These are phyloP conservation scores for Blepharisma undulans DNA, from an alignment of 169 alveolate species.

Conservation along the genomic window DNA sequence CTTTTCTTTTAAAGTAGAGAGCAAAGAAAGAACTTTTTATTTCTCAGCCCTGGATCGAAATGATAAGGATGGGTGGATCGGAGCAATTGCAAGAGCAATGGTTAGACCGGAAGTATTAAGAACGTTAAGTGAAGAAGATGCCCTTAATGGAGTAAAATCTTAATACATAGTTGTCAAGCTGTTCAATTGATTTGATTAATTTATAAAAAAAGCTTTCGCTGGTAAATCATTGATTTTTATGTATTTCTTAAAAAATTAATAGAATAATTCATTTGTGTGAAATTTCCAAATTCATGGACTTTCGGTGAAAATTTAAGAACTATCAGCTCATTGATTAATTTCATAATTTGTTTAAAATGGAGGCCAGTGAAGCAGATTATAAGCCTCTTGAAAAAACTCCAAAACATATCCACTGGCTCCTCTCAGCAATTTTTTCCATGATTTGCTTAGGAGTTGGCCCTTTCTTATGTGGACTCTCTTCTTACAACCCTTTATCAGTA, in stretches of 20 bases:
- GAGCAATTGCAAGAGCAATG: constrained; percentile 83
- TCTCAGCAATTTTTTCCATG: neutral
- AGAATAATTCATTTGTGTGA: too few species aligned
- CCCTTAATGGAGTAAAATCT: neutral
- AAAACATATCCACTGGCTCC: constrained; percentile 15
- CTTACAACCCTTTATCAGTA: neutral
- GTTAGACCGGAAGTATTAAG: constrained; percentile 44
- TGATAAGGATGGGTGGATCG: constrained; percentile 85
- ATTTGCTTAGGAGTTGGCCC: constrained; percentile 27
- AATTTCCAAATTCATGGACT: too few species aligned
- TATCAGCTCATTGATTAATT: neutral
- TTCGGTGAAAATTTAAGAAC: neutral
- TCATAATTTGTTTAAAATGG: neutral
- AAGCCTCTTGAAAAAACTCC: neutral
- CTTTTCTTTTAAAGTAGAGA: constrained; percentile 78
- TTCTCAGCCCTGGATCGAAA: constrained; percentile 61
- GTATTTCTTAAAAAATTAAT: too few species aligned
- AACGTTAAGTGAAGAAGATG: constrained; percentile 25
- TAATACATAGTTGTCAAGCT: neutral
- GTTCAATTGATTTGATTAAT: neutral
- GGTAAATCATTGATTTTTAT: too few species aligned
- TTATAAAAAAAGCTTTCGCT: neutral
- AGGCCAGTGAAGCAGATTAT: neutral
- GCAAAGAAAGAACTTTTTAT: constrained; percentile 62
- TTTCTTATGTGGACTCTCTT: neutral